Evolutionary conservation across 2,329 filamentous ascomycete species (phyloP), one percentile per base, ranked within the genome.

Genomic region (Fusarium sp.): DNA sequence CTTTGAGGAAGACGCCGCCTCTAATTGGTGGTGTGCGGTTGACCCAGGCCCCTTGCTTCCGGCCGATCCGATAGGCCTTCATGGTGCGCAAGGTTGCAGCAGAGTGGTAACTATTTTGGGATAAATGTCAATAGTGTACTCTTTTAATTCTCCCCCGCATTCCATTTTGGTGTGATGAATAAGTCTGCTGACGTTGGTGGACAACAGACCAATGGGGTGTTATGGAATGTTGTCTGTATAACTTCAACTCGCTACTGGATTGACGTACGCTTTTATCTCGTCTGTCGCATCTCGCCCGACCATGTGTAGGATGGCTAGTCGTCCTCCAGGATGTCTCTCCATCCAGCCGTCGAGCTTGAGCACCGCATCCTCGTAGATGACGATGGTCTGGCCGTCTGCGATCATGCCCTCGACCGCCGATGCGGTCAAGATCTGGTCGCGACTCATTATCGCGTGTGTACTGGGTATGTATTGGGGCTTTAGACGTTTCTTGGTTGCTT

Each of bases 1-100:
- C 57, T 43, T 61, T 68, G 51, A 74, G 41, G 32, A 67, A 80
- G 69, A 81, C 69, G 40, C 80, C 80, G 36, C 81, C 80, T 70
- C 82, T 79, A 58, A 88, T 87, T 64, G 86, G 86, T 52, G 86
- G 86, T 64, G 81, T 82, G 65, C 82, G 78, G 75, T 86, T 87
- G 58, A 76, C 74, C 86, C 86, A 89, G 34, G 80, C 80, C 61
- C 82, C 79, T 51, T 83, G 77, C 70, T 80, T 82, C 68, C 80
- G 82, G 66, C 85, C 86, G 66, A 89, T 86, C 66, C 83, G 84
- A 74, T 82, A 87, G 67, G 81, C 80, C 72, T 81, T 83, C 84
- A 89, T 87, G 46, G 81, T 82, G 44, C 79, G 77, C 28, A 87
- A 72, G 12, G 85, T 85, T 50, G 78, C 74, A 36, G 77, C 74